Base-by-base conservation (phyloP, 495 filamentous ascomycete genomes). In the Penicillium ochrochloron region DNA sequence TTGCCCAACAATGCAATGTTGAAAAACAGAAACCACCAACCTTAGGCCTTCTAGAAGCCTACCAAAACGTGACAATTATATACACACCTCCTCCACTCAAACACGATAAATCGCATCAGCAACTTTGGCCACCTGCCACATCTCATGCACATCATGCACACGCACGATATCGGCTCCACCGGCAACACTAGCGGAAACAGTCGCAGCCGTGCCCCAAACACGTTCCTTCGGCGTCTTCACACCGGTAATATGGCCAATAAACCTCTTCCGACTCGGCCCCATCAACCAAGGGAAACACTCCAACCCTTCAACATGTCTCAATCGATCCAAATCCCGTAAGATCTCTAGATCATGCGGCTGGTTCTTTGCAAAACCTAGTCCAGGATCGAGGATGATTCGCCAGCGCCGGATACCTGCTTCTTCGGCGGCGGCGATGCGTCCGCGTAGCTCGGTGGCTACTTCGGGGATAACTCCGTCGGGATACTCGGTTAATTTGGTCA, bases 121-220 rank as follows among this genome's bases (percentile, higher is more conserved):
- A 85, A 99, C 93, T 72, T 86, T 89, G 5, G 87, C 86, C 23
- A 97, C 94, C 78, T 93, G 85, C 68, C 79, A 84, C 95, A 97
- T 99, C 82, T 96, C 91, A 65, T 80, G 75, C 5, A 94, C 92
- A 84, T 98, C 95, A 84, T 99, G 95, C 29, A 99, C 95, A 62
- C 95, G 82, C 23, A 99, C 91, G 59, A 99, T 88, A 83, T 98
- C 95, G 17, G 94, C 95, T 3, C 95, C 95, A n/a, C 92, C 93
- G 60, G 89, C 86, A 42, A 99, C 86, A 69, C 92, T 92, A 19
- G 92, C 90, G 11, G 92, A 88, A 3, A 98, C 92, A 3, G 94
- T 91, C 14, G 90, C 93, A 12, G 93, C 94, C 0, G 94, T 97
- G 5, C 95, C 95, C 88, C 89, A 96, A 29, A 83, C 81, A 54